Base-by-base conservation (phyloP, 805 yeast genomes). In the Nakazawaea sp. region DNA sequence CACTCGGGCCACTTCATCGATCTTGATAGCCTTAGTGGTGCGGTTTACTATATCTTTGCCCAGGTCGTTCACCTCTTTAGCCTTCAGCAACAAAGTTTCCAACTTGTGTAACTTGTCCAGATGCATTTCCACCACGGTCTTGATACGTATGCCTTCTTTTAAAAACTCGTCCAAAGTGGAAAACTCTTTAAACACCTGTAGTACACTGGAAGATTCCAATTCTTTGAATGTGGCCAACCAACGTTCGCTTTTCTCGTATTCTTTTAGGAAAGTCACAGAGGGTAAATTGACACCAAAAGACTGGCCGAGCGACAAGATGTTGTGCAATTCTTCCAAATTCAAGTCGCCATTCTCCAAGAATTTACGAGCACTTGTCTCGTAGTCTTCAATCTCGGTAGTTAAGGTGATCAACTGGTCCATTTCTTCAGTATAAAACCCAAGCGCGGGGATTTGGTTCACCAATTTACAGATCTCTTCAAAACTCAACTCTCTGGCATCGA, bases 241-340 rank as follows among this genome's bases (percentile, higher is more conserved):
- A 15, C 46, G 46, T 30, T 56, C 46, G 41, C 68, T 59, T 21
- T 56, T 45, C 9, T 64, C 53, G 4, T 69, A 49, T 23, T 58
- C 53, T 33, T 62, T 66, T 33, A 72, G 53, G 15, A 60, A 39
- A 18, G 64, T 64, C 10, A 63, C 51, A 4, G 79, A 68, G 2
- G 75, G 70, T 12, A 82, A 52, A 5, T 62, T 66, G 27, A 83
- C 53, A 4, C 83, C 83, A 49, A 80, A 72, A 2, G 78, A 66
- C 40, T 65, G 62, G 2, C 89, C 90, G 26, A 75, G 53, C 30
- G 65, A 69, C 18, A 78, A 68, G 51, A 81, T 52, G 28, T 72
- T 76, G 26, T 64, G 57, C 34, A 75, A 64, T 18, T 78, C 82
- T 12, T 61, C 63, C 7, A 16, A 28, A 26, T 10, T 15, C 17